A percentile compares a stretch with the other conserved stretches of the same genome.
Conservation (phyloP, 2,329 filamentous ascomycete genomes). For the Aspergillus texensis region DNA sequence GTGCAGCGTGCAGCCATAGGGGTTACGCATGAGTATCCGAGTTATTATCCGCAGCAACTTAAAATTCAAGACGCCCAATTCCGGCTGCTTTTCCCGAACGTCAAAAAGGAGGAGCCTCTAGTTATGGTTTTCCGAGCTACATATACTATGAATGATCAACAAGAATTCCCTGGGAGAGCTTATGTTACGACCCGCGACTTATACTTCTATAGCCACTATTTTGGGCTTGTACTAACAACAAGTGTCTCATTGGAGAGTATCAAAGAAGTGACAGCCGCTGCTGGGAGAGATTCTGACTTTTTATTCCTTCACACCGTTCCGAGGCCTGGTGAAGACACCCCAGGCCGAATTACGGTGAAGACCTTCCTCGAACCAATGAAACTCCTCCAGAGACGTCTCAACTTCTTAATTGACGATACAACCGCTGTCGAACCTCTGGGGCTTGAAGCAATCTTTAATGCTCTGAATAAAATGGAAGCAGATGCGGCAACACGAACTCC, state of each 20-base stretch:
- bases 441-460: conserved; percentile 70
- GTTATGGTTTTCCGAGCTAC: conserved; percentile 91
- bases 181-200: conserved; percentile 86
- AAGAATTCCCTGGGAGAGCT: conserved; percentile 79
- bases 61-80: conserved; percentile 92
- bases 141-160: conserved; percentile 76
- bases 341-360: conserved; percentile 81
- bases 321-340: conserved; percentile 62
- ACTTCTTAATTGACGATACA: conserved; percentile 80
- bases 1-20: conserved; percentile 38
- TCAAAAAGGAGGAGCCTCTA: conserved; percentile 75
- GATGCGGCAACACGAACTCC: conserved; percentile 64
- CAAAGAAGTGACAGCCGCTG: conserved; percentile 84
- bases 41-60: conserved; percentile 77
- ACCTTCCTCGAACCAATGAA: conserved; percentile 87
- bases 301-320: conserved; percentile 80
- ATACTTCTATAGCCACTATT: conserved; percentile 95
- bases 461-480: conserved; percentile 74
- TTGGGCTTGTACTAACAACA: conserved; percentile 85
- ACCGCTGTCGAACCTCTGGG: conserved; percentile 70
- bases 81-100: conserved; percentile 82
- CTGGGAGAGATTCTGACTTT: conserved; percentile 90
- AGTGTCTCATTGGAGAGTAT: conserved; percentile 75
- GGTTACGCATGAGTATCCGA: conserved; percentile 62
- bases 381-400: conserved; percentile 79